Evolutionary conservation across 2,329 filamentous ascomycete genomes (phyloP), one percentile per base, ranked within the genome.

Genomic region (Monilinia fructigena): DNA sequence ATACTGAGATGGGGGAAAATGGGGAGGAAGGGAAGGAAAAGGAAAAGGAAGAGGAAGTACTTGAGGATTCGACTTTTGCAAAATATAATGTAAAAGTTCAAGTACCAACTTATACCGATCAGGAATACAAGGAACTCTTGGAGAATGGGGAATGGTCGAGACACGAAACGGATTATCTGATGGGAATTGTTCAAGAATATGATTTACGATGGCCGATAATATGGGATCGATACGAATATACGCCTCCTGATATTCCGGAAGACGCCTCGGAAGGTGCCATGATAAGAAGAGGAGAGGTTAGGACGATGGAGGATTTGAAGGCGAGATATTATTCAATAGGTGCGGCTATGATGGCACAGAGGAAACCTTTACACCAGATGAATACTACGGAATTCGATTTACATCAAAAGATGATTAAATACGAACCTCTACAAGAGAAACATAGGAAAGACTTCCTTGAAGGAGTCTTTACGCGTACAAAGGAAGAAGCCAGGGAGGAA

Each of bases 121-220:
- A 93, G 69, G 89, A 96, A 76, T 99, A 99, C 78, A 85, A 89
- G 68, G 83, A 86, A 66, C 86, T 90, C 69, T 79, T 99, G 61
- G 84, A 87, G 72, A 89, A 83, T 74, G 81, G 86, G 18, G 88
- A 94, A 72, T 99, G 95, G 95, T 89, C 90, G 18, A 92, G 90
- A 74, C 89, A 95, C 73, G 95, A 99, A 79, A 99, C 95, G 11
- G 93, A 97, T 76, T 97, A 97, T 75, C 79, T 99, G 69, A 85
- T 98, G 76, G 81, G 86, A 3, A 77, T 94, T 47, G 91, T 87
- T 18, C 84, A 84, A 66, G 89, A 93, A 56, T 97, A 88, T 75
- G 92, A 96, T 75, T 83, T 97, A 68, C 89, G 95, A 71, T 99
- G 95, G 93, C 85, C 94, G 4, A 78, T 98, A 20, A 91, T 99